Conservation (phyloP, 2,329 filamentous ascomycete genomes). For the Septoria linicola region DNA sequence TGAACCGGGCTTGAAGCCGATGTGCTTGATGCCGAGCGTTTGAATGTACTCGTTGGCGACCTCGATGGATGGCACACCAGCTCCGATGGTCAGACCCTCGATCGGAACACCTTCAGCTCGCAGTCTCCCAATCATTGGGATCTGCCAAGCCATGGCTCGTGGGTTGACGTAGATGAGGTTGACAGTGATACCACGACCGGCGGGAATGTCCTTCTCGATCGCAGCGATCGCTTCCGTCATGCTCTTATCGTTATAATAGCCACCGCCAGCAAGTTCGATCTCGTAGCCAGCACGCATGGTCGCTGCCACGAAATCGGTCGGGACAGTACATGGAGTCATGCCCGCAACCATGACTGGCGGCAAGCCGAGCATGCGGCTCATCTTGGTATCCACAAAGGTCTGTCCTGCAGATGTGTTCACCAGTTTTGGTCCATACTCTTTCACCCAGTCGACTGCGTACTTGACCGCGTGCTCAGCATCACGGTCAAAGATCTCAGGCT, state of each 20-base stretch:
- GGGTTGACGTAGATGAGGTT: constrained; percentile 93
- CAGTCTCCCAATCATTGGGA: constrained; percentile 76
- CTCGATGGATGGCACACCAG: constrained; percentile 89
- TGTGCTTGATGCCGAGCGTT: constrained; percentile 88
- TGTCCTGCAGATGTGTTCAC: constrained; percentile 85
- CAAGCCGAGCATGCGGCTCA: constrained; percentile 80
- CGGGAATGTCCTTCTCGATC: constrained; percentile 79
- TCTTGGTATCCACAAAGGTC: constrained; percentile 94
- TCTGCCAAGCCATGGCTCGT: constrained; percentile 87
- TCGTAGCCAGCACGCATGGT: constrained; percentile 96
- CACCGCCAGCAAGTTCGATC: constrained; percentile 84
- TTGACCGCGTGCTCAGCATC: constrained; percentile 93
- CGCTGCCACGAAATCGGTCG: constrained; percentile 87
- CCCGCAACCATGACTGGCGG: constrained; percentile 88
- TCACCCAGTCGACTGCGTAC: constrained; percentile 96
- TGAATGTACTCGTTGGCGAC: constrained; percentile 92
- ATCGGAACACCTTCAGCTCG: constrained; percentile 85
- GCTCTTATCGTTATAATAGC: constrained; percentile 77
- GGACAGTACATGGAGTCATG: constrained; percentile 88
- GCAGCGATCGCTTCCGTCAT: constrained; percentile 82
- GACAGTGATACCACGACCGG: constrained; percentile 82
- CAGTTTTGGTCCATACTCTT: constrained; percentile 89
- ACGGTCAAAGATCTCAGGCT: constrained; percentile 94
- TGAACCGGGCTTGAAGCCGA: constrained; percentile 90
- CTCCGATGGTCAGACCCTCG: constrained; percentile 87